Evolutionary conservation across 306 rosid species (phyloP).

Genomic region (Ochetophila trinervis): DNA sequence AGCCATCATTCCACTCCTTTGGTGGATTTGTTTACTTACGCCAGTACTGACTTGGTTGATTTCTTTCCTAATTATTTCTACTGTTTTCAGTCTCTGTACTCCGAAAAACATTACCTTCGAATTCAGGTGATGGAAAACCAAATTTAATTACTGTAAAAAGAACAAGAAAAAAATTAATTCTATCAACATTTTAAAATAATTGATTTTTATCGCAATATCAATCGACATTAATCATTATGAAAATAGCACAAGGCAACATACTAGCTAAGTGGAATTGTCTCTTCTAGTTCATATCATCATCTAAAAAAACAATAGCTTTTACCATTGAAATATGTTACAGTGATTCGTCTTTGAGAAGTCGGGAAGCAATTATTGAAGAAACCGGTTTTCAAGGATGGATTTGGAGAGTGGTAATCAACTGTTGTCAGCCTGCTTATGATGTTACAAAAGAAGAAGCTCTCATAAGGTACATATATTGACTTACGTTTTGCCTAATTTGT

Average conservation of each 20-base stretch:
- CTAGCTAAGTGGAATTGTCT: constrained; percentile 3
- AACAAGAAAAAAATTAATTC: too few relatives aligned
- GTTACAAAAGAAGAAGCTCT: constrained; percentile 35
- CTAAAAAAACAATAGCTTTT: constrained; percentile 28
- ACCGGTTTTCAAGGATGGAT: constrained; percentile 30
- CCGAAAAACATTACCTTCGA: constrained; percentile 26
- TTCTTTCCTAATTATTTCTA: constrained; percentile 19
- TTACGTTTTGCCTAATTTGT: neutral
- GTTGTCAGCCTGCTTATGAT: constrained; percentile 15
- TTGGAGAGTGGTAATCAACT: constrained; percentile 26
- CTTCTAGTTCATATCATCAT: constrained; percentile 34
- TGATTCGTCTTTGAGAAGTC: constrained; percentile 26
- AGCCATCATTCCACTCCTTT: constrained; percentile 22
- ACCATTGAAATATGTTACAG: too few relatives aligned
- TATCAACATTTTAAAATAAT: too few relatives aligned
- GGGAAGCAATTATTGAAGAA: constrained; percentile 34
- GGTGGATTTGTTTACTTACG: constrained; percentile 27
- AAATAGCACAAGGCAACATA: constrained; percentile 9
- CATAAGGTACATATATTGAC: constrained; percentile 23
- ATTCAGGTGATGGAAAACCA: constrained; percentile 16
- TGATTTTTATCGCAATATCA: too few relatives aligned
- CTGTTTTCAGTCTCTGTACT: constrained; percentile 26
- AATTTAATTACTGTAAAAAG: too few relatives aligned
- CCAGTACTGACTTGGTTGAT: constrained; percentile 34
- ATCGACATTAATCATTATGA: neutral